Base-by-base conservation (phyloP, 148 eudicot species). In the Amaranthus palmeri region DNA sequence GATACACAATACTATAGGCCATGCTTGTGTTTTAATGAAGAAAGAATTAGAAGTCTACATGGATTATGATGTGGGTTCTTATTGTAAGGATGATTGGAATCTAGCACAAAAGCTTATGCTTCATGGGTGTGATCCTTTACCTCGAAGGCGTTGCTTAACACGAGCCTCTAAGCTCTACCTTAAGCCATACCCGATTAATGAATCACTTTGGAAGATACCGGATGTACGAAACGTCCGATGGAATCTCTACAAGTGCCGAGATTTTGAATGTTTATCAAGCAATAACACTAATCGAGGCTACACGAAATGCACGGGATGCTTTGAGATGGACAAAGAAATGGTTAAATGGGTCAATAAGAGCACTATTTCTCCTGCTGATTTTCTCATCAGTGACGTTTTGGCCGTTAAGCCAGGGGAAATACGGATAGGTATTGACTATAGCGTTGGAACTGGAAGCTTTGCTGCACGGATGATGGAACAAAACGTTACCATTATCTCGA, bases 31-130 rank as follows among this genome's bases (percentile, higher is more conserved):
- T 54, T 59, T 84, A 48, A 81, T 90, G 96, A 92, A 87, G 80
- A 88, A 85, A 55, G 96, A 92, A 2, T 67, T 96, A 25, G 92
- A 96, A 80, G 85, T 76, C 61, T 96, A 96, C 75, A 96, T 96
- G 99, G 93, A 90, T 17, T 96, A 96, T 53, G 99, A 96, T 48
- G 84, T 96, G 18, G 97, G 93, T 3, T 92, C 97, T 5, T 96
- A 88, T 36, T 96, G 99, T 77, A 92, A 90, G 58, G 99, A 96
- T 63, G 96, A 96, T 70, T 96, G 99, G 99, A 83, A 76, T 61
- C 69, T 90, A 4, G 99, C 90, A 2, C 99, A 96, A 59, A 92
- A 84, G 88, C 93, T 96, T 44, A 90, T 92, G 97, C 81, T 92
- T 65, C 83, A 76, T 44, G 99, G 97, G 1, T 96, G 99, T 59